Conservation (phyloP, 495 filamentous ascomycete genomes). For the Neurospora sp. region DNA sequence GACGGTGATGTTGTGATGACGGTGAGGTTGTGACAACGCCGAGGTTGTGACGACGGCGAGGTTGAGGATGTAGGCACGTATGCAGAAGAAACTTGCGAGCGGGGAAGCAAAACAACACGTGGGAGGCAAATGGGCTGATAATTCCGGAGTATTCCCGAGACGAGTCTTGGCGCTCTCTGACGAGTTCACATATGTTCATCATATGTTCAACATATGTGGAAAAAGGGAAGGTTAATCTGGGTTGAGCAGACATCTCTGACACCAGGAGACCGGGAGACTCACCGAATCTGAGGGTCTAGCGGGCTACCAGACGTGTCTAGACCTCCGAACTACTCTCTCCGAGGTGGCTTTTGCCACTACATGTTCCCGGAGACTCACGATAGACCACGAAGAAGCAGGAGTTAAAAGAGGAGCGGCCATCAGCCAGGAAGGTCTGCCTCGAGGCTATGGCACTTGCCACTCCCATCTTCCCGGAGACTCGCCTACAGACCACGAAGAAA, state of each 20-base stretch:
- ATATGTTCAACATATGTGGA: neutral
- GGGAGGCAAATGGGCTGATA: neutral
- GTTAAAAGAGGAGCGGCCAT: neutral
- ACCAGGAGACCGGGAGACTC: neutral
- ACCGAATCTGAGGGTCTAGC: neutral
- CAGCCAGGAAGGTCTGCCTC: neutral
- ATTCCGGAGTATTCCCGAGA: neutral
- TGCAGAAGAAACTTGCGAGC: neutral
- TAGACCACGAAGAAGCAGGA: neutral
- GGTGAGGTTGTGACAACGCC: neutral
- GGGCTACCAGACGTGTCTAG: neutral
- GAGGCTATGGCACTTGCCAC: neutral
- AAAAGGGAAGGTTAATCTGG: neutral
- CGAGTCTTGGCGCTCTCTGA: neutral
- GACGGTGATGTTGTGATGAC: neutral
- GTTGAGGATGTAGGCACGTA: neutral
- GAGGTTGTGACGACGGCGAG: neutral
- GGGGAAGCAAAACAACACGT: neutral
- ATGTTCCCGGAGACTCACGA: neutral
- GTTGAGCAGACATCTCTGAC: neutral
- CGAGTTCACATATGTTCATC: neutral
- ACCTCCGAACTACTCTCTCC: neutral
- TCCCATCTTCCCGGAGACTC: neutral
- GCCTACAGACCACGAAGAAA: neutral
- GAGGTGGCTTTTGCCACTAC: neutral